phyloP scores from a whole-genome alignment of 2,329 filamentous ascomycete genomes.

The Cladophialophora chaetospira region DNA sequence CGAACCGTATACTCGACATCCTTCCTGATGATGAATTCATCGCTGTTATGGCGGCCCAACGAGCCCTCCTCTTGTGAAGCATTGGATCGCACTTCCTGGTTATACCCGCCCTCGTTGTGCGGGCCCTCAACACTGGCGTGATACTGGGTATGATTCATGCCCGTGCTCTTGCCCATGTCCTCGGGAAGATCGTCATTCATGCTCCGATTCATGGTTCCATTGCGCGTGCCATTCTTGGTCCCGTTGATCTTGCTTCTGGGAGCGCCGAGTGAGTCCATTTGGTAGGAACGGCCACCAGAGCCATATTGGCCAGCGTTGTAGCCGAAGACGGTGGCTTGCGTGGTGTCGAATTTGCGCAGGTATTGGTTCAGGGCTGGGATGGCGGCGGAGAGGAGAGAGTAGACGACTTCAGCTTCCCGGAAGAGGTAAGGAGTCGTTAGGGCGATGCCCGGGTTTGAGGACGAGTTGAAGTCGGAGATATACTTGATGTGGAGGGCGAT shows the following conservation, averaged over 20 bases:
- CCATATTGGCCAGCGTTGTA: constrained; percentile 11
- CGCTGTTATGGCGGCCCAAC: constrained; percentile 21
- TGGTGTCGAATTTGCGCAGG: constrained; percentile 27
- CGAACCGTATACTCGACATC: constrained; percentile 24
- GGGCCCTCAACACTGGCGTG: constrained; percentile 14
- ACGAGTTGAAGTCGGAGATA: constrained; percentile 12
- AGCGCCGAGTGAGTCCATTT: constrained; percentile 7
- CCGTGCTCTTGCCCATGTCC: constrained; percentile 7
- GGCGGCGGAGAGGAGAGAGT: constrained; percentile 22
- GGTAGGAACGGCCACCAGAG: constrained; percentile 10
- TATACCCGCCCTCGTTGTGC: neutral
- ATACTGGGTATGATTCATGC: constrained; percentile 5
- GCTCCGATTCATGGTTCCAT: neutral
- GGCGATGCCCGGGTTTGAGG: constrained; percentile 18
- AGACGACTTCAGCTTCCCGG: constrained; percentile 22
- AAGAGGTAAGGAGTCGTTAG: constrained; percentile 19
- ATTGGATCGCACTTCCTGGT: constrained; percentile 14
- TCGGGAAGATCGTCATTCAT: constrained; percentile 1
- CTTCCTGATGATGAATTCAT: constrained; percentile 27
- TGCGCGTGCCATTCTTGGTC: constrained; percentile 1
- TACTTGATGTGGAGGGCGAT: constrained; percentile 23
- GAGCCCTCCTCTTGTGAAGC: constrained; percentile 22
- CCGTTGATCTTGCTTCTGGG: too few relatives aligned
- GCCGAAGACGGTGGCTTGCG: constrained; percentile 16
- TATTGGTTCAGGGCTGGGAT: constrained; percentile 25